Conservation (phyloP, 345 rosid species). For the Brassica cretica region DNA sequence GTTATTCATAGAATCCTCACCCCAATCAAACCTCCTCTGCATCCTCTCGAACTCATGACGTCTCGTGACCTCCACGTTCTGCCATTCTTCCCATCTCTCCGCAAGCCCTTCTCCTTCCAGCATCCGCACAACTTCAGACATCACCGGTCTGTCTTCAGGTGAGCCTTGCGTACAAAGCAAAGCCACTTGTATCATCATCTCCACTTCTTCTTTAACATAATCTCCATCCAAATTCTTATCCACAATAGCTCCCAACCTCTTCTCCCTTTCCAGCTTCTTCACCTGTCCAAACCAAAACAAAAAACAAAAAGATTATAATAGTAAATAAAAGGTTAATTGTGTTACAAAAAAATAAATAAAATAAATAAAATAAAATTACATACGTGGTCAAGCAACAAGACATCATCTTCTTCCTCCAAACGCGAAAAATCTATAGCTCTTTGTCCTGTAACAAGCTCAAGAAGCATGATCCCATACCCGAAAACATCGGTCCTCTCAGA, state of each 20-base stretch:
- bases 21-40: slow-evolving; percentile 86
- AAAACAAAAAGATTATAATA: not conserved
- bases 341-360: no score
- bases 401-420: not conserved
- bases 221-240: slow-evolving; percentile 64
- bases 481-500: slow-evolving; percentile 97
- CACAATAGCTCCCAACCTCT: slow-evolving; percentile 74
- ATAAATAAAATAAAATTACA: not conserved
- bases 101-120: slow-evolving; percentile 94
- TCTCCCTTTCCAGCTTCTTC: slow-evolving; percentile 92
- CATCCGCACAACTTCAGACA: slow-evolving; percentile 97
- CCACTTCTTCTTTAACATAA: slow-evolving; percentile 68
- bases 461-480: not conserved
- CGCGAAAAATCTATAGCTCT: not conserved
- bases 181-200: slow-evolving; percentile 92
- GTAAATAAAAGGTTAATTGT: not conserved
- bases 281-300: slow-evolving; percentile 52
- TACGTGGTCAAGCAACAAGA: not conserved
- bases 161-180: slow-evolving; percentile 87
- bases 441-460: not conserved
- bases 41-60: slow-evolving; percentile 81
- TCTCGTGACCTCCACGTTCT: slow-evolving; percentile 79
- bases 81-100: slow-evolving; percentile 99
- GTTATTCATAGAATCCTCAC: slow-evolving; percentile 78
- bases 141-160: slow-evolving; percentile 46